Percentiles rank a stretch among this genome's conserved stretches.
Conservation (phyloP, 148 eudicot species). For the Suaeda aralocaspica region DNA sequence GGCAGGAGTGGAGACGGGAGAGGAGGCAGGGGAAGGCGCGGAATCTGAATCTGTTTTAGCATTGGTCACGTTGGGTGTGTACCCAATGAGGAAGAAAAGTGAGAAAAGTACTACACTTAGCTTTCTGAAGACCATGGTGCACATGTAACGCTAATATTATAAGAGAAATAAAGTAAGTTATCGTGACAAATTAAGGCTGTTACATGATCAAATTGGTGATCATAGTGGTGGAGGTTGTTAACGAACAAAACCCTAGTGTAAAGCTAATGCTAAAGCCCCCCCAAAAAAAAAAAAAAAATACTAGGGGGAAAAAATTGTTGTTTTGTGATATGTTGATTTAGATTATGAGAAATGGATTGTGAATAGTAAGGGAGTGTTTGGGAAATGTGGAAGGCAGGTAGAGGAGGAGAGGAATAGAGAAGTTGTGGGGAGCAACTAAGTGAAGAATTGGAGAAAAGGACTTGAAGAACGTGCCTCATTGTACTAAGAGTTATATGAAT, state of each 20-base stretch:
- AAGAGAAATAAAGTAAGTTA: background rate
- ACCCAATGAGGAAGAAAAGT: conserved; percentile 14
- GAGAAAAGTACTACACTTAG: conserved; percentile 12
- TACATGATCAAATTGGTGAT: background rate
- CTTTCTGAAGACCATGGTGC: conserved; percentile 16
- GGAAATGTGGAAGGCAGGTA: conserved; percentile 18
- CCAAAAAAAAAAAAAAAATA: background rate
- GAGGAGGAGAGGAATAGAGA: conserved; percentile 21
- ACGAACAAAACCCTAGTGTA: background rate
- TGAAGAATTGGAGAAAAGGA: conserved; percentile 2
- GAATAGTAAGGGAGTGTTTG: background rate
- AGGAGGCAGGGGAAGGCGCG: conserved; percentile 9
- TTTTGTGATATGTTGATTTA: conserved; percentile 3
- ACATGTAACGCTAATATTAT: background rate
- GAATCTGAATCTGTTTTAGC: background rate
- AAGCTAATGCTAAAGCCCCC: background rate
- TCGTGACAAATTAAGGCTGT: background rate
- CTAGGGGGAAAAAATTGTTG: background rate
- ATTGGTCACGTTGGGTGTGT: background rate
- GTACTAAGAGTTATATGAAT: conserved; percentile 25
- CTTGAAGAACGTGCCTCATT: conserved; percentile 42
- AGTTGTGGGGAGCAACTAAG: conserved; percentile 50
- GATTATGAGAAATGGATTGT: background rate
- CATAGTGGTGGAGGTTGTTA: conserved; percentile 3
- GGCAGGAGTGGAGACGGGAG: conserved; percentile 6